A percentile compares a stretch with the other conserved stretches of the same genome.
phyloP scores from a whole-genome alignment of 257 asterid genomes.

The Pogostemon cablin region DNA sequence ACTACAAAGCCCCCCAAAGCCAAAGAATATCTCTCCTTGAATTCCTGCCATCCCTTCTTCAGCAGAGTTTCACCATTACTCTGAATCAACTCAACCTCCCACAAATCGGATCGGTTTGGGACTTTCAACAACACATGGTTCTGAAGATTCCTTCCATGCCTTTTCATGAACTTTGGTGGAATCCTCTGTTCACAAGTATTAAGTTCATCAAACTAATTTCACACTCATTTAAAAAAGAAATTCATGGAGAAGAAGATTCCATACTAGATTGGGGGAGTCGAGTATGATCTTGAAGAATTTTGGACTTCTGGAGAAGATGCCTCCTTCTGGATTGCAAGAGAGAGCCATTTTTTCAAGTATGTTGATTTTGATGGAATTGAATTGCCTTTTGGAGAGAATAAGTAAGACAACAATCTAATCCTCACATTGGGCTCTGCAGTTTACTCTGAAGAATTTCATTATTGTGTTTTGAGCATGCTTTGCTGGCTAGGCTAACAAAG shows the following conservation, averaged over 20 bases:
- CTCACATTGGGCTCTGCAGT: too few relatives aligned
- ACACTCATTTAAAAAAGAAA: background rate
- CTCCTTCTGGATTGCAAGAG: background rate
- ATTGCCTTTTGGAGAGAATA: too few relatives aligned
- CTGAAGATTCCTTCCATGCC: constrained; percentile 32
- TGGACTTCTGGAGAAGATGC: background rate
- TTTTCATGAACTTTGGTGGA: constrained; percentile 38
- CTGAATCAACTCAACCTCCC: constrained; percentile 38
- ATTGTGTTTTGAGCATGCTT: too few relatives aligned
- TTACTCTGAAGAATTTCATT: too few relatives aligned
- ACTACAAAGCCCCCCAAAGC: constrained; percentile 36
- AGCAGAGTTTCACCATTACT: constrained; percentile 38
- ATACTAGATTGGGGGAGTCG: constrained; percentile 36
- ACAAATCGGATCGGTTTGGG: constrained; percentile 32
- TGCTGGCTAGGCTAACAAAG: too few relatives aligned
- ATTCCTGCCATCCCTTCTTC: constrained; percentile 45
- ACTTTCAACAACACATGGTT: constrained; percentile 38
- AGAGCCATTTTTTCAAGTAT: too few relatives aligned
- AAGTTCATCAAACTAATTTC: background rate
- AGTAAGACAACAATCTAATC: too few relatives aligned
- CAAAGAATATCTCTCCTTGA: constrained; percentile 36
- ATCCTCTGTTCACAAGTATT: constrained; percentile 39
- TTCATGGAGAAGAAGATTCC: background rate
- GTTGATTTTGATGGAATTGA: too few relatives aligned
- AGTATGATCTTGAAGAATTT: constrained; percentile 33